Conservation (phyloP, 2,329 filamentous ascomycete species). For the Xylariaceae sp. region DNA sequence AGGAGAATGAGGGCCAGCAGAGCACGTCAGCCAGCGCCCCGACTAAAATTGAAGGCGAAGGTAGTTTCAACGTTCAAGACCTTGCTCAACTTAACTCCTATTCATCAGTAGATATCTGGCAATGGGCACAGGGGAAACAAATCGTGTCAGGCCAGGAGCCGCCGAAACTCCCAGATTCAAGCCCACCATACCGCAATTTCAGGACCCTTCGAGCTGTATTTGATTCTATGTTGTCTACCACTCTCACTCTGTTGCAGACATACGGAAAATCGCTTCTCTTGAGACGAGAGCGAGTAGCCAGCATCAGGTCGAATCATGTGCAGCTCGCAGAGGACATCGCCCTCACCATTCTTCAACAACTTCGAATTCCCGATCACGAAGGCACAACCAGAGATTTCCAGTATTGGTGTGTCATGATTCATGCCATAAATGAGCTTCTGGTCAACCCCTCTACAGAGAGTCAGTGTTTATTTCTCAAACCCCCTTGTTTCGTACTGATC, state of each 20-base stretch:
- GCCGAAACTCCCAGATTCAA: conserved; percentile 27
- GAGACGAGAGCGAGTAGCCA: conserved; percentile 65
- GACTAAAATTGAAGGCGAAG: conserved; percentile 10
- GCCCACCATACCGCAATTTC: conserved; percentile 62
- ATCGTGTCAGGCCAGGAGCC: conserved; percentile 13
- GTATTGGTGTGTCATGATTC: conserved; percentile 77
- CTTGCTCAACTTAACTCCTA: conserved; percentile 25
- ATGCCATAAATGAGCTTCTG: conserved; percentile 71
- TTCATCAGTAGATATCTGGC: conserved; percentile 26
- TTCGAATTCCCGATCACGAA: conserved; percentile 45
- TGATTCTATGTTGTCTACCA: conserved; percentile 69
- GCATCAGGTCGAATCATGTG: conserved; percentile 48
- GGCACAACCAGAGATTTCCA: conserved; percentile 61
- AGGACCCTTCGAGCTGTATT: conserved; percentile 71
- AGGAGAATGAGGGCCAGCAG: conserved; percentile 20
- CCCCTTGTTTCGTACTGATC: conserved; percentile 15
- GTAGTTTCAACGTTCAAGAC: conserved; percentile 26
- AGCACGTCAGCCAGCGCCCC: conserved; percentile 7
- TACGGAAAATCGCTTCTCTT: conserved; percentile 76
- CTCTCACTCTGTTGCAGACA: conserved; percentile 80
- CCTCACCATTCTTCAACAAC: conserved; percentile 61
- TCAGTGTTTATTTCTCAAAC: conserved; percentile 11
- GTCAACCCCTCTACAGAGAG: conserved; percentile 54
- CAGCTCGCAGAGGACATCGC: conserved; percentile 62
- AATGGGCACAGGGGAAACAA: conserved; percentile 21